phyloP scores from a whole-genome alignment of 371 early-diverging fungal genomes.

The Entomophthora muscae region DNA sequence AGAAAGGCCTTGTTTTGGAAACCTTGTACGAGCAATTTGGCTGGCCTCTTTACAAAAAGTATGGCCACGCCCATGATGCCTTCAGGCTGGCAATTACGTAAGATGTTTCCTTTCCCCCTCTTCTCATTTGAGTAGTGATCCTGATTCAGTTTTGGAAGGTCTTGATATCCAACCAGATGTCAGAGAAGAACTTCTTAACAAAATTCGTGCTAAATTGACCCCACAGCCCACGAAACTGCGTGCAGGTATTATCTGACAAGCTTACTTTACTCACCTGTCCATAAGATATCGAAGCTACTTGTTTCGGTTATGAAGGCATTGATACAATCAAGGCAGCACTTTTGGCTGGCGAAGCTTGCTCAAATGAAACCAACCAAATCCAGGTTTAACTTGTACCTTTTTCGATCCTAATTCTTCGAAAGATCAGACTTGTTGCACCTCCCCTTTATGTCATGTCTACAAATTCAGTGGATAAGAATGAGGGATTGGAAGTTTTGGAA shows the following conservation, averaged over 20 bases:
- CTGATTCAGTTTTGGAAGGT: conserved; percentile 73
- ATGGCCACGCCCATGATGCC: conserved; percentile 94
- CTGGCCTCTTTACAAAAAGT: conserved; percentile 97
- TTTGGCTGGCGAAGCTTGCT: conserved; percentile 71
- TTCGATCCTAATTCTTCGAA: conserved; percentile 13
- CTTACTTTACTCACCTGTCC: not conserved
- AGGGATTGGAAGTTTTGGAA: conserved; percentile 76
- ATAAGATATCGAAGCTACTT: conserved; percentile 88
- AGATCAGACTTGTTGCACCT: conserved; percentile 68
- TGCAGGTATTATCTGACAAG: conserved; percentile 35
- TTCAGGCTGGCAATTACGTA: conserved; percentile 88
- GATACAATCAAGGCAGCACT: conserved; percentile 92
- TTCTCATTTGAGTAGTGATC: conserved; percentile 36
- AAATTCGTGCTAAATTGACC: conserved; percentile 80
- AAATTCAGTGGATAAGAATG: conserved; percentile 68
- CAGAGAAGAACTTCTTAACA: conserved; percentile 55
- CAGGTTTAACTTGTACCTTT: conserved; percentile 22
- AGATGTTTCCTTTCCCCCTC: conserved; percentile 12
- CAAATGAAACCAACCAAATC: conserved; percentile 68
- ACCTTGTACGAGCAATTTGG: conserved; percentile 79
- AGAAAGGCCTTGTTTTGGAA: conserved; percentile 59
- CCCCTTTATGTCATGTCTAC: conserved; percentile 90
- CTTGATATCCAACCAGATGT: conserved; percentile 44
- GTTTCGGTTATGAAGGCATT: conserved; percentile 93
- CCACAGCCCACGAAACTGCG: conserved; percentile 95